Base-by-base conservation (phyloP, 305 asterid species). In the Salvia sclarea region DNA sequence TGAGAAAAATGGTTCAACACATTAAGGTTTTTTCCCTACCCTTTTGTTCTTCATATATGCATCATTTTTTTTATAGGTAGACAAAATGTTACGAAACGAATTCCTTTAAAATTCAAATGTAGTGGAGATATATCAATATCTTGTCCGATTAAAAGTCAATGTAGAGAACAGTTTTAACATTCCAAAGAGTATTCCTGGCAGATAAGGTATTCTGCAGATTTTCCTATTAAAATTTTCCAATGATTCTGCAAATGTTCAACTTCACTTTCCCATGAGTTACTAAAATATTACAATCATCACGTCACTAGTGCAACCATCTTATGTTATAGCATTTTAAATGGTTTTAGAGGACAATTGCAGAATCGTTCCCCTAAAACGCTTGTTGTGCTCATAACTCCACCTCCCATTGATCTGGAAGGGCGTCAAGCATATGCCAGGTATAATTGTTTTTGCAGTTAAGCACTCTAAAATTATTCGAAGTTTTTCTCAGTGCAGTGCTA, bases 351-450 rank as follows among this genome's bases (percentile, higher is more conserved):
- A 17, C 21, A 62, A 66, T 53, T 68, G 70, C 85, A 93, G 97
- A 83, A 71, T 33, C 70, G 78, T 73, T 90, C 94, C 35, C 81
- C 92, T 25, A 64, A 77, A 37, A 75, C 95, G 41, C 80, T 84
- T 33, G 75, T 88, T 40, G 86, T 93, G 78, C 87, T 93, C 63
- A 82, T 93, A 74, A 84, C 94, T 76, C 95, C 97, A 40, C 98
- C 97, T 76, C 97, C 97, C 13, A 45, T 90, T 56, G 92, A 87
- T 84, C 82, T 77, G 40, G 82, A 80, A 55, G 94, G 97, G 41
- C 96, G 97, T 72, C 76, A 68, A 41, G 90, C 75, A 69, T 81
- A 45, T 78, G 98, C 98, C 48, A 79, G 97, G 98, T 88, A 79
- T 45, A 9, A 6, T 11, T 12, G 17, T 52, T 54, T 70, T 61